Conservation (phyloP, 2,329 filamentous ascomycete genomes). For the Biscogniauxia sp. region DNA sequence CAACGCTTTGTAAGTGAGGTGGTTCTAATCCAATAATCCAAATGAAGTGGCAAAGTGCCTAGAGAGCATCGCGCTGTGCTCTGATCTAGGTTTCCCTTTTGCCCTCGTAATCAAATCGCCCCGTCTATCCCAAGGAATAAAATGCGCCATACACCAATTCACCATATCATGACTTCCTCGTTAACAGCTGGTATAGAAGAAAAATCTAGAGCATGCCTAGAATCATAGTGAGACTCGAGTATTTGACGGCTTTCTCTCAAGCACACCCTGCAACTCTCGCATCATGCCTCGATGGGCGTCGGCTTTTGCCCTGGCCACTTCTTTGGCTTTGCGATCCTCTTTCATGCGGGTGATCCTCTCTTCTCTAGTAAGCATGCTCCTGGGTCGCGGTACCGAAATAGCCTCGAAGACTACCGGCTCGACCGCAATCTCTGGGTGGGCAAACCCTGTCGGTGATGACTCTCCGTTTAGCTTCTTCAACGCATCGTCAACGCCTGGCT, state of each 20-base stretch:
- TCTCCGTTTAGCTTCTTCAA: slow-evolving; percentile 78
- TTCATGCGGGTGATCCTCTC: slow-evolving; percentile 85
- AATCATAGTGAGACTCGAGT: slow-evolving; percentile 28
- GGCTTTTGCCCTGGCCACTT: slow-evolving; percentile 66
- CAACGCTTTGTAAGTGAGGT: slow-evolving; percentile 13
- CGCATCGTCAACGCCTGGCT: slow-evolving; percentile 54
- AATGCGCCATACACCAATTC: not conserved
- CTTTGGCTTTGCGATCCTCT: slow-evolving; percentile 77
- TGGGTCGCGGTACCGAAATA: slow-evolving; percentile 70
- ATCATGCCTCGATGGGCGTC: slow-evolving; percentile 89
- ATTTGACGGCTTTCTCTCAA: slow-evolving; percentile 51
- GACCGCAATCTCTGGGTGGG: slow-evolving; percentile 58
- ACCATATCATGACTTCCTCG: not conserved
- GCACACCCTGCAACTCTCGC: slow-evolving; percentile 87
- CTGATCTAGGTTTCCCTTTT: slow-evolving; percentile 1
- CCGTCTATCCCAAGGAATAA: not conserved
- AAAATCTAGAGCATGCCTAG: not conserved
- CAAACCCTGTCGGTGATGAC: slow-evolving; percentile 49
- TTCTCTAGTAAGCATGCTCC: slow-evolving; percentile 73
- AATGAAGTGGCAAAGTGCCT: slow-evolving; percentile 6
- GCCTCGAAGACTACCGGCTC: slow-evolving; percentile 88
- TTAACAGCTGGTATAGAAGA: not conserved
- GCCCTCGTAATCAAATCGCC: not conserved
- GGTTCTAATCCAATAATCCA: slow-evolving; percentile 10
- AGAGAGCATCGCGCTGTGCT: slow-evolving; percentile 5